Evolutionary conservation across 2,329 filamentous ascomycete species (phyloP), one percentile per base, ranked within the genome.

Genomic region (Pyricularia grisea): DNA sequence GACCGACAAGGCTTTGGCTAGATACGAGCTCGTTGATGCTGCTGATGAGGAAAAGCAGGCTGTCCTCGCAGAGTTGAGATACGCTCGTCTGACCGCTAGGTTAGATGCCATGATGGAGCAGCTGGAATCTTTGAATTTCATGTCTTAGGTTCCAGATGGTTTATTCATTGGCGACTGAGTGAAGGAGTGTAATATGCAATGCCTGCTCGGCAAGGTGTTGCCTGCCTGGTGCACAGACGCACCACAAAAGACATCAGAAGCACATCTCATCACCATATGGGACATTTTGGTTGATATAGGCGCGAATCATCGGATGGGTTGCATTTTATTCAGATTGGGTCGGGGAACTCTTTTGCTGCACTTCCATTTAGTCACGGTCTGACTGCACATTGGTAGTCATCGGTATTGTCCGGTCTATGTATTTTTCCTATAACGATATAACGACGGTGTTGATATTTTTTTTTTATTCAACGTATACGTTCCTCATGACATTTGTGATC

Each of bases 21-120:
- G 86, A 66, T 87, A 86, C 73, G 86, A 91, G 72, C 83, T 93
- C n/a, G 80, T 91, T 33, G 85, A 91, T 69, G 82, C 81, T 30
- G 81, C 82, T 0, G 80, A 85, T 70, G 83, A 85, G 68, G 83
- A 84, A 67, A 76, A 76, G 68, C 81, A 63, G 55, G 67, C 30
- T 42, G 55, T 25, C 23, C 23, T 64, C n/a, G 30, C 67, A 23
- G 20, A 25, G 23, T 20, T 42, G 30, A 68, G 83, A 31, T 81
- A 87, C 66, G 81, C 84, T 74, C 81, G 81, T 71, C 81, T 87
- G 70, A 80, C 81, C 28, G 80, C 77, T 14, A 78, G 75, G 66
- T 71, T 83, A 3, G 76, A 81, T 63, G 72, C 75, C 4, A 76
- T 79, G 12, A 72, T 77, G 30, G 73, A 78, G 50, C 76, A 79